phyloP scores from a whole-genome alignment of 208 protist species.

The Leishmania martiniquensis region DNA sequence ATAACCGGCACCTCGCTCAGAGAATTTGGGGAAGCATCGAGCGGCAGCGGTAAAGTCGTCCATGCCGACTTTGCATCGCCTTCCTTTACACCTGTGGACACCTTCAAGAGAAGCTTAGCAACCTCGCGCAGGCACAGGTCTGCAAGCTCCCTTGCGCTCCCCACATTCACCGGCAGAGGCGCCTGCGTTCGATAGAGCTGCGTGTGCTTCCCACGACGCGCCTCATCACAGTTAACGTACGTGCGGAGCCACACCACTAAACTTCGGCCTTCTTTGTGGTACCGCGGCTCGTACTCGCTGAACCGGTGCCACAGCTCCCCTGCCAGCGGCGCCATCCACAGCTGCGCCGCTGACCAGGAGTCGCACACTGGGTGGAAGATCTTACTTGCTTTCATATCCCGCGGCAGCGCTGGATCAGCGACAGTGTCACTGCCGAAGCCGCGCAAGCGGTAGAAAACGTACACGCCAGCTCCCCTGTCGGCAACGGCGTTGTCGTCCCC shows the following conservation, averaged over 20 bases:
- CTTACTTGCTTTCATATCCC: conserved; percentile 70
- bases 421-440: conserved; percentile 54
- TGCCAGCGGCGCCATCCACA: conserved; percentile 72
- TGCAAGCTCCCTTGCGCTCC: conserved; percentile 9
- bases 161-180: conserved; percentile 7
- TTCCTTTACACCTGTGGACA: background rate
- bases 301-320: conserved; percentile 69
- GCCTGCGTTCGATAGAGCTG: conserved; percentile 33
- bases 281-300: conserved; percentile 43
- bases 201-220: conserved; percentile 28
- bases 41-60: background rate
- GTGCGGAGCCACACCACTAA: conserved; percentile 60
- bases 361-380: conserved; percentile 49
- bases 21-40: no score
- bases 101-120: conserved; percentile 19
- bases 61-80: background rate
- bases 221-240: conserved; percentile 16
- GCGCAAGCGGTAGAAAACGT: conserved; percentile 53
- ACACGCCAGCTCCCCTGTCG: conserved; percentile 12
- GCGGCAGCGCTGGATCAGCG: conserved; percentile 38
- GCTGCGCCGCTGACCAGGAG: conserved; percentile 32
- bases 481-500: conserved; percentile 37
- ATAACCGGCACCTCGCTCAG: background rate
- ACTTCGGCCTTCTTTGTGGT: conserved; percentile 36
- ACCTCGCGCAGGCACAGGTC: conserved; percentile 14